Base-by-base conservation (phyloP, 768 basidiomycete genomes). In the Rhodotorula taiwanensis region DNA sequence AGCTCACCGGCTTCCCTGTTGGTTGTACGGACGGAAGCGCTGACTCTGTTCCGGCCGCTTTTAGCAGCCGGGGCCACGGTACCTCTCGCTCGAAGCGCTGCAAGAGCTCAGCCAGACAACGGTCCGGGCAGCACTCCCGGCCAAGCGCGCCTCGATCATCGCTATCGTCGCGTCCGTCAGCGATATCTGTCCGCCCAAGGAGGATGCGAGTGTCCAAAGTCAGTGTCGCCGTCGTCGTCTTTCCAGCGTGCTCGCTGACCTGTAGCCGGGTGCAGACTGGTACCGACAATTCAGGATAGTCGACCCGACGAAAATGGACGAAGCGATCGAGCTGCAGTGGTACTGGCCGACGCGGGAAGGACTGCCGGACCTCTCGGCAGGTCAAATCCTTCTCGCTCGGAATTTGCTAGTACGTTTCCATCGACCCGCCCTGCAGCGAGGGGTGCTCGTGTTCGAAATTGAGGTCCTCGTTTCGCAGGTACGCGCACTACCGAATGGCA, bases 251-350 rank as follows among this genome's bases (percentile, higher is more conserved):
- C 14, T 28, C 30, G 16, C 13, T 28, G 31, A 5, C 18, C 13
- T 31, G 1, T 5, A 7, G 3, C 5, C 7, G 23, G 1, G 23
- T 3, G 25, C 34, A 56, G 49, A 48, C 31, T 60, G 39, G 49
- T 54, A 47, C 36, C 41, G 33, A 18, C 20, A 30, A 4, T 15
- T 53, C 18, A 9, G 4, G n/a, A 8, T 60, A 18, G n/a, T 25
- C 31, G 44, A 45, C n/a, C 59, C 52, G 0, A 49, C 59, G 8
- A 8, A 18, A 3, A 51, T 18, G 1, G 15, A 20, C 18, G 1
- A 25, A 9, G 6, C 39, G 1, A 18, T 49, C 28, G 52, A 60
- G 45, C 11, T 60, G 31, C 59, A 60, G 36, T 60, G 59, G 59
- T 60, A 60, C 59, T 34, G 27, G 15, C 39, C 33, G 18, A 14